phyloP scores from a whole-genome alignment of 2,329 filamentous ascomycete genomes.

The Teratosphaeria gauchensis region DNA sequence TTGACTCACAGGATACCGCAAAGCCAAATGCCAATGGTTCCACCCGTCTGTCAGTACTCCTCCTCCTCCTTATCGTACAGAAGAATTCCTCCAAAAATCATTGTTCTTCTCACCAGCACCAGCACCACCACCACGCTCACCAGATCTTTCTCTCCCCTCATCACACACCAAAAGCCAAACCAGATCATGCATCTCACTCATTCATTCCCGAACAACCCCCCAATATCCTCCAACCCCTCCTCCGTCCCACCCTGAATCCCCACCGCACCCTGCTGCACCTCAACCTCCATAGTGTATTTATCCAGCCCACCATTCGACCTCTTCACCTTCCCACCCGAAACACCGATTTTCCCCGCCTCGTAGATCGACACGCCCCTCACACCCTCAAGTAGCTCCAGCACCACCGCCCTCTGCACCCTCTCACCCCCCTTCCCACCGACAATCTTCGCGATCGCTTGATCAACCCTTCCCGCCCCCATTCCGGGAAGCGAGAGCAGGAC shows the following conservation, averaged over 20 bases:
- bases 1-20: no score
- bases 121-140: no score
- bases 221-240: slow-evolving; percentile 34
- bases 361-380: slow-evolving; percentile 86
- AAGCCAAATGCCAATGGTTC: no score
- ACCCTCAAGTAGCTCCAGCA: slow-evolving; percentile 76
- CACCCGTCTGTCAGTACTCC: no score
- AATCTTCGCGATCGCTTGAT: slow-evolving; percentile 37
- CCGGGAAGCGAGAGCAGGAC: slow-evolving; percentile 74
- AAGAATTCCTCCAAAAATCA: no score
- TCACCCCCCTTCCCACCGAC: slow-evolving; percentile 33
- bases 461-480: slow-evolving; percentile 58
- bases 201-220: slow-evolving; percentile 33
- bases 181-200: no score
- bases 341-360: slow-evolving; percentile 74
- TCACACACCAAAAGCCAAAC: no score
- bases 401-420: slow-evolving; percentile 69
- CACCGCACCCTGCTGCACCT: slow-evolving; percentile 22
- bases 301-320: slow-evolving; percentile 10
- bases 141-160: no score
- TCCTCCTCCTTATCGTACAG: no score
- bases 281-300: slow-evolving; percentile 35
- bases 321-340: not conserved
- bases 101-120: no score
- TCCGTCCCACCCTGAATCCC: slow-evolving; percentile 32